Evolutionary conservation across 345 rosid genomes (phyloP), one percentile per base, ranked within the genome.

Genomic region (Adansonia digitata): DNA sequence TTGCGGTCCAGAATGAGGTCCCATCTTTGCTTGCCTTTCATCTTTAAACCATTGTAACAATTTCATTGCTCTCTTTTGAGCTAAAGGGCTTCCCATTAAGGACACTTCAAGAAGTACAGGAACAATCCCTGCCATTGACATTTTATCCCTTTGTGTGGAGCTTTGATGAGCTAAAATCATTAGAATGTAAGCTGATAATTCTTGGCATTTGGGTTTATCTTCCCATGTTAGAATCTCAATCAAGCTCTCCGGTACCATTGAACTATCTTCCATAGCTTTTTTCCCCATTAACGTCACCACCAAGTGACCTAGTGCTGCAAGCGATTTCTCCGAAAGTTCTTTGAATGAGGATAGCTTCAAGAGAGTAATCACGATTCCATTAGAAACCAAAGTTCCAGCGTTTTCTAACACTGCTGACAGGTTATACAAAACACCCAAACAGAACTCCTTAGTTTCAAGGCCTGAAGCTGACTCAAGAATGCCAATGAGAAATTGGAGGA

Each of bases 1-100:
- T 73, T 91, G 99, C 0, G 99, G 98, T 40, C 99, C 99, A 0
- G 99, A 95, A 80, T 95, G 99, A 6, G 92, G 97, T n/a, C 96
- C 97, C 83, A 95, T 86, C 79, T 84, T 86, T 15, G 80, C 74
- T 75, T 88, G 90, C 79, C 98, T 86, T 81, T 88, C 99, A 20
- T 93, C 96, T 78, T 91, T 93, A 60, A 95, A 95, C 99, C 99
- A 93, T 17, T 95, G 96, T 66, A 95, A 75, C 65, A 95, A 73
- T 65, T 92, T 95, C 65, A 88, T 11, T 3, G 97, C 96, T 74
- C 99, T 88, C 88, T 85, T 95, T 40, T 95, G 99, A 53, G 94
- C 94, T 15, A 95, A 64, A 61, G 90, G 77, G 71, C 82, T 91
- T 26, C 99, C 98, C 40, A 95, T 17, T 51, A 95, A 85, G 27